These are phyloP conservation scores for Pulicaria dysenterica DNA, from an alignment of 129 eudicot genomes.

Conservation along the genomic window DNA sequence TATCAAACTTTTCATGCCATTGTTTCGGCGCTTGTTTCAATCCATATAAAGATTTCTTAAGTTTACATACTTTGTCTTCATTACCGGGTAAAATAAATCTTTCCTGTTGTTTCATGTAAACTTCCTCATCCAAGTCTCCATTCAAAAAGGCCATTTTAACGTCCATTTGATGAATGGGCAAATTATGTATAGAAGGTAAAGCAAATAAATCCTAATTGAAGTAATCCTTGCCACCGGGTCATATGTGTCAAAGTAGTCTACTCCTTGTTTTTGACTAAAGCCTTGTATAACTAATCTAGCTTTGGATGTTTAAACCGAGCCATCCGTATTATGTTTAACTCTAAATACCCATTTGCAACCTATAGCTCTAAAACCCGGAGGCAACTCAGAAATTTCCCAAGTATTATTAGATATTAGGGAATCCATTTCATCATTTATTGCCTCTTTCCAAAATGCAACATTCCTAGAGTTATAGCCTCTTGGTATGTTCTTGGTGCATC, in stretches of 20 bases:
- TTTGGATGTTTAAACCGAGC: no score
- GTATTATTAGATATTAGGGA: not conserved
- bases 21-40: conserved; percentile 8
- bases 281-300: no score
- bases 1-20: conserved; percentile 13
- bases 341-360: no score
- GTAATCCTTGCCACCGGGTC: no score
- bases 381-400: no score
- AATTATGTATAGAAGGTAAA: no score
- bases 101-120: not conserved
- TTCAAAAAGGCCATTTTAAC: not conserved
- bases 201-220: no score
- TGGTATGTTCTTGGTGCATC: not conserved
- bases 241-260: no score
- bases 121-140: conserved; percentile 2
- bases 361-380: no score
- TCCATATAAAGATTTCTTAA: not conserved
- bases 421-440: conserved; percentile 14
- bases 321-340: no score
- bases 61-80: not conserved
- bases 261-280: no score
- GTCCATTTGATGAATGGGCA: not conserved
- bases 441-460: not conserved
- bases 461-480: not conserved
- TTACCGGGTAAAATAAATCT: not conserved